Percentiles rank a stretch among this genome's conserved stretches.
Conservation (phyloP, 306 rosid genomes). For the Lablab purpureus region DNA sequence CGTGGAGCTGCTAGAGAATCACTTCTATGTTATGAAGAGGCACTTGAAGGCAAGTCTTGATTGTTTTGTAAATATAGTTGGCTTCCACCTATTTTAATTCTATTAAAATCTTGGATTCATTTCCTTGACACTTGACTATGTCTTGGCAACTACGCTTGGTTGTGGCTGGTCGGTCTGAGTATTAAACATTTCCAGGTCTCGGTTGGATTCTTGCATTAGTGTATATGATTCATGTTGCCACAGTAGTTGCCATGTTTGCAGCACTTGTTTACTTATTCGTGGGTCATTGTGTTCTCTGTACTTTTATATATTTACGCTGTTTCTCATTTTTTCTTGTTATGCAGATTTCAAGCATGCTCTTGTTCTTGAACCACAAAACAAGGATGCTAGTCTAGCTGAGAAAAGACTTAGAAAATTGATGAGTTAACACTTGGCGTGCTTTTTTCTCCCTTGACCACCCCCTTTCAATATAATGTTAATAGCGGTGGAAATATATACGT, state of each 20-base stretch:
- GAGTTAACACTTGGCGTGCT: conserved; percentile 47
- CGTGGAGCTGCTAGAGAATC: conserved; percentile 93
- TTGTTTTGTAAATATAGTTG: background rate
- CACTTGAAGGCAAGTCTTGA: conserved; percentile 37
- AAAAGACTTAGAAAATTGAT: conserved; percentile 65
- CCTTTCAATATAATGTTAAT: conserved; percentile 31
- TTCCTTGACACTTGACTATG: background rate
- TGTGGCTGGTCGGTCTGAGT: background rate
- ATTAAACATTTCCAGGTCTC: background rate
- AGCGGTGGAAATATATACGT: background rate
- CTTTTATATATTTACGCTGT: background rate
- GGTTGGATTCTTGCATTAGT: background rate
- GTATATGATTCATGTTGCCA: background rate
- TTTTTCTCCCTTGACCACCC: background rate
- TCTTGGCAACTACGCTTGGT: background rate
- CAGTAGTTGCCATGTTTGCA: background rate
- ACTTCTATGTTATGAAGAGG: conserved; percentile 64
- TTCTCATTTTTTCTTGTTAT: conserved; percentile 23
- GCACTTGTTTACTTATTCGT: background rate
- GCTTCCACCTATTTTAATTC: background rate
- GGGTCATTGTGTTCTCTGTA: background rate
- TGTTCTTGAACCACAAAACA: conserved; percentile 87
- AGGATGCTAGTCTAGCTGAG: conserved; percentile 70
- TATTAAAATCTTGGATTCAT: background rate
- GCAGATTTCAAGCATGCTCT: conserved; percentile 90